These are phyloP conservation scores for Rhodomyrtus psidioides DNA, from an alignment of 441 rosid genomes.

Conservation along the genomic window DNA sequence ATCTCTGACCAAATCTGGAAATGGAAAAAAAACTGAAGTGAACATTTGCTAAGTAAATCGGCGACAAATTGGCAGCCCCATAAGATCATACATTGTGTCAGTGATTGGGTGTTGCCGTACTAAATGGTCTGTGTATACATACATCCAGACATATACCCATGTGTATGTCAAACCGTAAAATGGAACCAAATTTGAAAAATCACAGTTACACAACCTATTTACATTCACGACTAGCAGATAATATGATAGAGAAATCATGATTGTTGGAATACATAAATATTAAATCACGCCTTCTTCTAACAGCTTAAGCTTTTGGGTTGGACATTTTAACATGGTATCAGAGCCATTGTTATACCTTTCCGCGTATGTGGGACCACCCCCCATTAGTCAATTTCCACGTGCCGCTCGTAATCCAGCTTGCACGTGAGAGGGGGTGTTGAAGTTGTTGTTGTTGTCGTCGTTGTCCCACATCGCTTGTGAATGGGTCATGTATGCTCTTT, in stretches of 20 bases:
- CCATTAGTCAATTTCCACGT: too few species aligned
- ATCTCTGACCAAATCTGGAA: constrained; percentile 98
- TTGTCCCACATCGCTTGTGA: too few species aligned
- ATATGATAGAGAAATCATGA: background rate
- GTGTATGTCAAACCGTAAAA: background rate
- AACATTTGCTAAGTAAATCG: background rate
- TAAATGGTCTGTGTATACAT: background rate
- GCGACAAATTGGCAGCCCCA: background rate
- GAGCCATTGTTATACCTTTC: too few species aligned
- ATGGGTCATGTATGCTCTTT: too few species aligned
- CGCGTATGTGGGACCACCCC: too few species aligned
- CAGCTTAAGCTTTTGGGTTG: too few species aligned
- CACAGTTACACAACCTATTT: background rate
- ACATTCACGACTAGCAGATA: background rate
- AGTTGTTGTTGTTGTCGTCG: too few species aligned
- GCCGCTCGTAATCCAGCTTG: too few species aligned
- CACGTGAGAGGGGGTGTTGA: too few species aligned
- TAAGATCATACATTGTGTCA: background rate
- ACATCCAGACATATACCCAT: background rate
- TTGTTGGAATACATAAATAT: too few species aligned
- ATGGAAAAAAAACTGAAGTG: background rate
- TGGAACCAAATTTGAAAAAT: background rate
- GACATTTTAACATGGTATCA: too few species aligned
- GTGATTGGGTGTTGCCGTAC: background rate
- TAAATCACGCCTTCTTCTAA: too few species aligned